These are phyloP conservation scores for Scheffersomyces lignicola DNA, from an alignment of 1,139 yeast species.

Conservation along the genomic window DNA sequence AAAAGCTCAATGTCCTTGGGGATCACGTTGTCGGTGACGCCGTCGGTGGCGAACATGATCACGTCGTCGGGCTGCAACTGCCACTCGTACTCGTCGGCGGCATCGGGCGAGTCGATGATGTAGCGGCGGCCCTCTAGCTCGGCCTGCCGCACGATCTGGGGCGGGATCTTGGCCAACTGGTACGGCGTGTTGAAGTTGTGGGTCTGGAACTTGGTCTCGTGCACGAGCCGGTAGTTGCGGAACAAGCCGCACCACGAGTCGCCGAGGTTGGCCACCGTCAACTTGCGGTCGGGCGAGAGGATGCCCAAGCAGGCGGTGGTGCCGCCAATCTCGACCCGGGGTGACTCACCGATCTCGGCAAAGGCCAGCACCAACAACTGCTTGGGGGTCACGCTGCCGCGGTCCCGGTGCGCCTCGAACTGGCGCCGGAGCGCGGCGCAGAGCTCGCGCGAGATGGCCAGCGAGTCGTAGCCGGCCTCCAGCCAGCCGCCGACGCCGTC, in stretches of 20 bases:
- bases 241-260: slow-evolving; percentile 95
- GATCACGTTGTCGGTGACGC: slow-evolving; percentile 83
- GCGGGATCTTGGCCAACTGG: slow-evolving; percentile 85
- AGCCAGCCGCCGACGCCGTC: slow-evolving; percentile 99
- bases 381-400: slow-evolving; percentile 36
- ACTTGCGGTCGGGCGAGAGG: slow-evolving; percentile 48
- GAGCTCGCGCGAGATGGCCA: slow-evolving; percentile 73
- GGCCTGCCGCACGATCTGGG: slow-evolving; percentile 55
- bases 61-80: slow-evolving; percentile 67
- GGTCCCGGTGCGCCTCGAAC: slow-evolving; percentile 22
- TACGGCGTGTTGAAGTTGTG: slow-evolving; percentile 91
- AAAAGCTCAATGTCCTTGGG: slow-evolving; percentile 70
- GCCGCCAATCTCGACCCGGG: slow-evolving; percentile 85
- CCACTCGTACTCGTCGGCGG: slow-evolving; percentile 52
- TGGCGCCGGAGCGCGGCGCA: slow-evolving; percentile 41
- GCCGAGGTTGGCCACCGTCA: slow-evolving; percentile 80
- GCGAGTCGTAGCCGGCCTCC: slow-evolving; percentile 86
- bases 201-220: slow-evolving; percentile 76
- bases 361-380: slow-evolving; percentile 58
- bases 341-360: slow-evolving; percentile 48
- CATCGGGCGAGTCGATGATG: slow-evolving; percentile 55
- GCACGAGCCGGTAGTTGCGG: slow-evolving; percentile 59
- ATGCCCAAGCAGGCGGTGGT: slow-evolving; percentile 91
- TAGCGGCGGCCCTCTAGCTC: slow-evolving; percentile 57
- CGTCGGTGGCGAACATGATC: slow-evolving; percentile 88